phyloP scores from a whole-genome alignment of 2,329 filamentous ascomycete species.

The Ploettnerulaceae sp. region DNA sequence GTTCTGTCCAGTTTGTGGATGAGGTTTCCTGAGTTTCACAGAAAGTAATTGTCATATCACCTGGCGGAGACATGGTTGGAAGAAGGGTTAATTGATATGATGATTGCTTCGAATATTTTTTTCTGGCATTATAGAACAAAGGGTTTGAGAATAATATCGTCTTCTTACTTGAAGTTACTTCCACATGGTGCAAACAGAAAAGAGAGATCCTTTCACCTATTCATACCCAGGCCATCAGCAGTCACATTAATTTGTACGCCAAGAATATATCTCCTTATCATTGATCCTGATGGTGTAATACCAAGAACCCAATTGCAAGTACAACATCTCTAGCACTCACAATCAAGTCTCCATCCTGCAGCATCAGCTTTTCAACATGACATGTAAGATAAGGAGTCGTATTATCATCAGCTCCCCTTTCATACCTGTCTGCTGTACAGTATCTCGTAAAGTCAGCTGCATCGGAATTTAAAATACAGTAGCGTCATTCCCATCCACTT shows the following conservation, averaged over 20 bases:
- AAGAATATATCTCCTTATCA: not conserved
- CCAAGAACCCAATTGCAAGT: not conserved
- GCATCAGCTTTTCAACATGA: not conserved
- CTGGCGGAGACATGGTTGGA: not conserved
- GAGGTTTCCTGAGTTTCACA: not conserved
- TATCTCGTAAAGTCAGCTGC: not conserved
- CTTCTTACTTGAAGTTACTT: no score
- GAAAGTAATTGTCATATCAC: not conserved
- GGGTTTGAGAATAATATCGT: no score
- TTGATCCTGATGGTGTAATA: not conserved
- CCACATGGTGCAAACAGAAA: not conserved
- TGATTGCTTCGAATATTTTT: no score
- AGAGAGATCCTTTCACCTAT: no score
- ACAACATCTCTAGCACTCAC: not conserved
- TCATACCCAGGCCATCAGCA: no score
- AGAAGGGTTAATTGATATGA: no score
- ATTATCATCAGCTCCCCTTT: no score
- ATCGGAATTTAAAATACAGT: no score
- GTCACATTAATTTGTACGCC: no score
- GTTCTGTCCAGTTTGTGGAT: not conserved
- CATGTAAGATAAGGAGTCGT: no score
- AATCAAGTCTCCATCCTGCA: not conserved
- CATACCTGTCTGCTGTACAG: no score
- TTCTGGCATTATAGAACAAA: no score
- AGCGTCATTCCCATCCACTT: constrained; percentile 1